phyloP scores from a whole-genome alignment of 2,329 filamentous ascomycete genomes.

The Fusarium denticulatum region DNA sequence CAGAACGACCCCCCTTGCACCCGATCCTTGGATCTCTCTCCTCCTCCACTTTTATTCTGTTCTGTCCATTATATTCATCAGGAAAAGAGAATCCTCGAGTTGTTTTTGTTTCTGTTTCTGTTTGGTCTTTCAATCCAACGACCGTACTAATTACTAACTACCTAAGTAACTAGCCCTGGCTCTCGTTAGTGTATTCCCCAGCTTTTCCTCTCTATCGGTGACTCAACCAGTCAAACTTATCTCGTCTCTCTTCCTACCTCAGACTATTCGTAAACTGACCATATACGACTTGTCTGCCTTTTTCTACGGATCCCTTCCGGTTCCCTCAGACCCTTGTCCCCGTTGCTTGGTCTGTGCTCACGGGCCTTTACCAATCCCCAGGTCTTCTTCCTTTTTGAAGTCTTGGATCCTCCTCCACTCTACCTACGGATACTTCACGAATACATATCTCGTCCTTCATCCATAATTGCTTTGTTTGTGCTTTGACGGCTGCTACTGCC shows the following conservation, averaged over 20 bases:
- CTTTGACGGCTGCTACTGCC: not conserved
- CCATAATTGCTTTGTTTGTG: conserved; percentile 21
- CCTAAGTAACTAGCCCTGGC: not conserved
- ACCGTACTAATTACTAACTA: not conserved
- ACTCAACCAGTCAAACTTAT: not conserved
- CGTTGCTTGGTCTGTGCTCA: conserved; percentile 26
- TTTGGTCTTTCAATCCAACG: conserved; percentile 1
- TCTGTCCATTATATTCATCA: not conserved
- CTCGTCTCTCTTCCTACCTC: not conserved
- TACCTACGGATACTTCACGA: not conserved
- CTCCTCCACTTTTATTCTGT: conserved; percentile 31
- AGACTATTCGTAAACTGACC: conserved; percentile 3
- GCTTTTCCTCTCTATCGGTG: not conserved
- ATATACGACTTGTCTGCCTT: not conserved
- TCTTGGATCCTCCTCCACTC: conserved; percentile 30
- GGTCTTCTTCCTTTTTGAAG: conserved; percentile 23
- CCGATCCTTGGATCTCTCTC: conserved; percentile 19
- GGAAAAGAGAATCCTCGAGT: not conserved
- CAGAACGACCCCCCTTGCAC: conserved; percentile 7
- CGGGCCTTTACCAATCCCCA: conserved; percentile 36
- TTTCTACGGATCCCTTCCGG: not conserved
- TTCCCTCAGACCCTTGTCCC: conserved; percentile 20
- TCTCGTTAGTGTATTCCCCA: not conserved
- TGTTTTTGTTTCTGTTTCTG: not conserved
- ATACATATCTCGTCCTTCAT: not conserved